Evolutionary conservation across 1,284 basidiomycete species (phyloP).

Genomic region (Leccinum fuscescens): DNA sequence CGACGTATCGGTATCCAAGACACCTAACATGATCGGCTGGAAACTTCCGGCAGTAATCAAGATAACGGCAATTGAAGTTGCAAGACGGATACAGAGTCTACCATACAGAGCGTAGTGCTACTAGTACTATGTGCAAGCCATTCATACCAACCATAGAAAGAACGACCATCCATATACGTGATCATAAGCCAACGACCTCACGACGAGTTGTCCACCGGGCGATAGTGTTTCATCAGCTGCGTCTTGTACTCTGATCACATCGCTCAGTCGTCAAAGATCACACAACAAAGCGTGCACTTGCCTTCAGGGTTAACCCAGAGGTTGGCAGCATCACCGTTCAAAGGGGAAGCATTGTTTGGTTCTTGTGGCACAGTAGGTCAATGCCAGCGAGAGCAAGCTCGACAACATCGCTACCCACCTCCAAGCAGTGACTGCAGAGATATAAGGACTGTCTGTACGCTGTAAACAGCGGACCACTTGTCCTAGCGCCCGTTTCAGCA

Average conservation of each 20-base stretch:
- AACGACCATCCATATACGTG: slow-evolving; percentile 1
- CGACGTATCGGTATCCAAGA: slow-evolving; percentile 1
- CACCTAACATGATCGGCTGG: background rate
- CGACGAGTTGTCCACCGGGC: slow-evolving; percentile 51
- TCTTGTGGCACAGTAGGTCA: slow-evolving; percentile 44
- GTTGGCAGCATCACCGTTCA: slow-evolving; percentile 79
- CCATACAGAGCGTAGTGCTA: background rate
- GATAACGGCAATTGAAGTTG: background rate
- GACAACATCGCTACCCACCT: slow-evolving; percentile 45
- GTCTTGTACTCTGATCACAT: slow-evolving; percentile 53
- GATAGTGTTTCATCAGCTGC: slow-evolving; percentile 74
- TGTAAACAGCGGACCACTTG: slow-evolving; percentile 89
- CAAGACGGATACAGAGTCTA: slow-evolving; percentile 19
- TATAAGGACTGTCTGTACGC: slow-evolving; percentile 84
- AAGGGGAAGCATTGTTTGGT: slow-evolving; percentile 84
- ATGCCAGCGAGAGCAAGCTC: background rate
- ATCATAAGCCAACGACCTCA: slow-evolving; percentile 23
- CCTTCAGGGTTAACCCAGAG: slow-evolving; percentile 72
- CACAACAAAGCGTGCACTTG: slow-evolving; percentile 30
- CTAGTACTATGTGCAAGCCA: background rate
- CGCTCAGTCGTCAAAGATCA: background rate
- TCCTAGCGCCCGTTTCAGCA: slow-evolving; percentile 49
- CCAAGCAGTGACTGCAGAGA: slow-evolving; percentile 83
- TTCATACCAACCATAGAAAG: background rate
- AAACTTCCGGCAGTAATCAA: background rate